Evolutionary conservation across 257 asterid species (phyloP).

Genomic region (Rauvolfia tetraphylla): DNA sequence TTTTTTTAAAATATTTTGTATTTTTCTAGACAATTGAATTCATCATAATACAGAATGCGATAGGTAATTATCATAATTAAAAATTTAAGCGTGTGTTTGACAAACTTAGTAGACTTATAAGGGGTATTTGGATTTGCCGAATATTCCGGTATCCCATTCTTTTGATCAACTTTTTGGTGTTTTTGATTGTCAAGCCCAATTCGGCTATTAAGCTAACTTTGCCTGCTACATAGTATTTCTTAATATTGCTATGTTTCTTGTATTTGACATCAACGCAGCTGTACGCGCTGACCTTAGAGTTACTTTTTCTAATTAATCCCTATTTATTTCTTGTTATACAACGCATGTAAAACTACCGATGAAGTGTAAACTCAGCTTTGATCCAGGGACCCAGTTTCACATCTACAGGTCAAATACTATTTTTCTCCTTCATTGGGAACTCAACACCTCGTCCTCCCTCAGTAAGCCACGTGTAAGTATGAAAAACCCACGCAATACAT

Average conservation of each 20-base stretch:
- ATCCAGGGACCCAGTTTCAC: not conserved
- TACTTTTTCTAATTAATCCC: no score
- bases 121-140: no score
- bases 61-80: no score
- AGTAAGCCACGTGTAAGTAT: not conserved
- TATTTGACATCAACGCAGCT: conserved; percentile 5
- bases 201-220: not conserved
- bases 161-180: not conserved
- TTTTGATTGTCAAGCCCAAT: not conserved
- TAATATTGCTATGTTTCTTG: not conserved
- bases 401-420: not conserved
- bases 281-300: not conserved
- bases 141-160: not conserved
- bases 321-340: no score
- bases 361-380: conserved; percentile 9
- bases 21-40: no score
- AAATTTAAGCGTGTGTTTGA: no score
- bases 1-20: no score
- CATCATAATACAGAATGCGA: no score
- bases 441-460: not conserved
- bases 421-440: not conserved
- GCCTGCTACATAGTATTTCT: not conserved
- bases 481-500: no score
- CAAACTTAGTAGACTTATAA: no score
- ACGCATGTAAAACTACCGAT: conserved; percentile 11